These are phyloP conservation scores for Jackrogersella minutella DNA, from an alignment of 495 filamentous ascomycete genomes.

Conservation along the genomic window DNA sequence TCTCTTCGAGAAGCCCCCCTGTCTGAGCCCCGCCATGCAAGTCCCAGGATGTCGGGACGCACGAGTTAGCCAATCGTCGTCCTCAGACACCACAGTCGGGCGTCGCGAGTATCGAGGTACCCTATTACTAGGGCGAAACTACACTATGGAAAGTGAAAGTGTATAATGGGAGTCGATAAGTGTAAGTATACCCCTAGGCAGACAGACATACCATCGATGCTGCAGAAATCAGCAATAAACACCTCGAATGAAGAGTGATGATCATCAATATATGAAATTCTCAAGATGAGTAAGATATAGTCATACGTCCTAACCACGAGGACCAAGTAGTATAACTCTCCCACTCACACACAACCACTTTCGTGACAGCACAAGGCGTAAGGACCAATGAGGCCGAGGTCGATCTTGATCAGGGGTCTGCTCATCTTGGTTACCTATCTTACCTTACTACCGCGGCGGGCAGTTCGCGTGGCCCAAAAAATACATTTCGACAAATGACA, in stretches of 20 bases:
- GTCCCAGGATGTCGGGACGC: slow-evolving; percentile 42
- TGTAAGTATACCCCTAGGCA: too few relatives aligned
- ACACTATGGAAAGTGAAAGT: too few relatives aligned
- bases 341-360: slow-evolving; percentile 8
- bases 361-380: slow-evolving; percentile 19
- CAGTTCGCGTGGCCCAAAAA: slow-evolving; percentile 41
- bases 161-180: too few relatives aligned
- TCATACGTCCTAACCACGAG: background rate
- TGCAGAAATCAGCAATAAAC: background rate
- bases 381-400: background rate
- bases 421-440: slow-evolving; percentile 31
- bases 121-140: background rate
- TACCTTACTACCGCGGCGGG: slow-evolving; percentile 17
- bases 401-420: slow-evolving; percentile 27
- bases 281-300: background rate
- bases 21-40: slow-evolving; percentile 38
- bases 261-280: background rate
- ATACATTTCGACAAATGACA: too few relatives aligned
- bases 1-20: too few relatives aligned
- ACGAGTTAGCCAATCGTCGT: slow-evolving; percentile 27
- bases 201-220: too few relatives aligned
- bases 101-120: slow-evolving; percentile 21
- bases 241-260: background rate
- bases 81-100: slow-evolving; percentile 20
- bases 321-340: background rate